Conservation (phyloP, 139 green algal species). For the Coccomyxa sp. region DNA sequence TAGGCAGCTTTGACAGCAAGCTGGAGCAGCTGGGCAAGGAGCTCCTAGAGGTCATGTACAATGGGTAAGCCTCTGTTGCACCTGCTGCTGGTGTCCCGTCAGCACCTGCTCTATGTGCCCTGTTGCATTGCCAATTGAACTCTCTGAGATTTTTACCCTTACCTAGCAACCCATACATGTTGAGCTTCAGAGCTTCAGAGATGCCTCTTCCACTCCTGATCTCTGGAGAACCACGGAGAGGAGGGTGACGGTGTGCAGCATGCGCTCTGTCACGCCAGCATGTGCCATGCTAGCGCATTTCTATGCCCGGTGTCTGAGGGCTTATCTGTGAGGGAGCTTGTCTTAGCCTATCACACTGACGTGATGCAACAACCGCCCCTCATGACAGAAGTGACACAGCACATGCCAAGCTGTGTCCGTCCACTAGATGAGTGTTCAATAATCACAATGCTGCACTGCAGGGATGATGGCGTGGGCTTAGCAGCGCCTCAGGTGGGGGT, state of each 20-base stretch:
- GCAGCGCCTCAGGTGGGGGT: slow-evolving; percentile 95
- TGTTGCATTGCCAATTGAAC: background rate
- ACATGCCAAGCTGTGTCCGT: too few relatives aligned
- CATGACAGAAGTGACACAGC: too few relatives aligned
- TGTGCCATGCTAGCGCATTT: too few relatives aligned
- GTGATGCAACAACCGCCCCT: too few relatives aligned
- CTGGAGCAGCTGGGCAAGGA: slow-evolving; percentile 74
- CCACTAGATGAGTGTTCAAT: too few relatives aligned
- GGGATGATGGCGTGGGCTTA: slow-evolving; percentile 94
- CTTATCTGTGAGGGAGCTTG: too few relatives aligned
- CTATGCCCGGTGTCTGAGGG: too few relatives aligned
- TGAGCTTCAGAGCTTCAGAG: background rate
- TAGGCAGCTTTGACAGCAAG: slow-evolving; percentile 74
- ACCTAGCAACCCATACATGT: background rate
- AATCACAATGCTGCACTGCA: too few relatives aligned
- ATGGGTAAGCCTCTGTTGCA: slow-evolving; percentile 4
- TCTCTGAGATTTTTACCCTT: background rate
- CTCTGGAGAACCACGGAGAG: background rate
- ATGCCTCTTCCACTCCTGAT: background rate
- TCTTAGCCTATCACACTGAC: too few relatives aligned
- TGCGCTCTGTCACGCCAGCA: too few relatives aligned
- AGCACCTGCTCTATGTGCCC: background rate
- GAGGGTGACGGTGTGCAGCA: background rate
- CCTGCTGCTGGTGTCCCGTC: too few relatives aligned
- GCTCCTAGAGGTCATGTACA: slow-evolving; percentile 97